Evolutionary conservation across 2,329 filamentous ascomycete species (phyloP), one percentile per base, ranked within the genome.

Genomic region (Scortechinia acanthostroma): DNA sequence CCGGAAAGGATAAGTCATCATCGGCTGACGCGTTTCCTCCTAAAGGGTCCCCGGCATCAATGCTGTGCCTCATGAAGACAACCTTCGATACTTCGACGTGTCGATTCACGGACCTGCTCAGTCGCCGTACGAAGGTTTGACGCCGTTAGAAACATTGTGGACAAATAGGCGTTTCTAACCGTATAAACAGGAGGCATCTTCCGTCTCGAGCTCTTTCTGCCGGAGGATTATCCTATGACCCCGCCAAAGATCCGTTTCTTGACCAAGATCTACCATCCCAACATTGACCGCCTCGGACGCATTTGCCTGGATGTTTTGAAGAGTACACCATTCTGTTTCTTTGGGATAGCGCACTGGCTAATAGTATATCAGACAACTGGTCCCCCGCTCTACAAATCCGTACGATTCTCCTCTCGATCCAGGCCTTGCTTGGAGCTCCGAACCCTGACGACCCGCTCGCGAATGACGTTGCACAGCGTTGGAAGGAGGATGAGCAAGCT

Each of bases 51-150:
- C 91, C 22, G 93, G 93, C 49, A 98, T 98, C 69, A 95, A 88
- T 58, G 93, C 93, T 43, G 75, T 94, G 44, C 94, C 94, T 43
- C 93, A 97, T 64, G 90, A 96, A 57, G 93, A 98, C 57, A 98
- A 98, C 68, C 79, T 97, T 47, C 81, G 93, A 55, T 98, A 98
- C 68, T 98, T 98, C 58, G 94, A 98, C 63, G 94, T 98, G 54
- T 89, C 88, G 57, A 96, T 98, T 60, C 84, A 96, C 60, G 91
- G 91, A 4, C 91, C 91, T 19, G 81, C 84, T 30, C 86, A 91
- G 59, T 96, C 91, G 46, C 93, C 93, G 48, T 97, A 97, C 61
- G 91, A 97, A 75, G 89, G 91, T 94, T 59, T 47, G 71, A 58
- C 28, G 43, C 10, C 10, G 14, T 17, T 17, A 10, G 17, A 19